phyloP scores from a whole-genome alignment of 2,329 filamentous ascomycete genomes.

The Leptographium radiaticola region DNA sequence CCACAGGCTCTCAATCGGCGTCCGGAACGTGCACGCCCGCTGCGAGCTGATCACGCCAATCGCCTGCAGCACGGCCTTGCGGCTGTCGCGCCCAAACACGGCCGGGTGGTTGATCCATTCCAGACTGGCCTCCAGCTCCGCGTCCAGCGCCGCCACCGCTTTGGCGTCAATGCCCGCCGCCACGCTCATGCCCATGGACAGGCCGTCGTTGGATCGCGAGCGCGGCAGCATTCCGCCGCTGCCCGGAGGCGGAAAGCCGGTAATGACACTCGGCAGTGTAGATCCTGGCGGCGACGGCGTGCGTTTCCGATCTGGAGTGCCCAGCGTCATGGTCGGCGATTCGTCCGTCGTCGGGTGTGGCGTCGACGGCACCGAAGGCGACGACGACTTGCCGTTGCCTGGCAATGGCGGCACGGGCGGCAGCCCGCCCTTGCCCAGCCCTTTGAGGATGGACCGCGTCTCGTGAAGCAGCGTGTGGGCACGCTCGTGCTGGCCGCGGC shows the following conservation, averaged over 20 bases:
- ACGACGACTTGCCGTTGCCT: slow-evolving; percentile 20
- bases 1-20: slow-evolving; percentile 81
- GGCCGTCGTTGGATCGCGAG: slow-evolving; percentile 40
- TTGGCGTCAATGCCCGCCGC: slow-evolving; percentile 64
- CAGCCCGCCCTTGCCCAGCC: slow-evolving; percentile 84
- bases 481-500: slow-evolving; percentile 82
- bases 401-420: slow-evolving; percentile 68
- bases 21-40: slow-evolving; percentile 84
- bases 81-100: slow-evolving; percentile 83
- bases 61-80: slow-evolving; percentile 90
- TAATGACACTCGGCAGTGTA: slow-evolving; percentile 26
- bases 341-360: slow-evolving; percentile 31
- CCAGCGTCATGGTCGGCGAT: slow-evolving; percentile 26
- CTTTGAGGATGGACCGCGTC: slow-evolving; percentile 89
- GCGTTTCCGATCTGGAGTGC: slow-evolving; percentile 40
- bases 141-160: slow-evolving; percentile 77
- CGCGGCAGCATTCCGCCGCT: slow-evolving; percentile 27
- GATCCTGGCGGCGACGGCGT: slow-evolving; percentile 42
- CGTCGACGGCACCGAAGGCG: slow-evolving; percentile 31
- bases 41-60: slow-evolving; percentile 96
- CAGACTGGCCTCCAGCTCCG: slow-evolving; percentile 76
- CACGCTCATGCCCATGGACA: slow-evolving; percentile 36
- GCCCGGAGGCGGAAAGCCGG: slow-evolving; percentile 23
- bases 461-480: slow-evolving; percentile 86
- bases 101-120: slow-evolving; percentile 98